Evolutionary conservation across 441 rosid genomes (phyloP).

Genomic region (Aleurites moluccanus): DNA sequence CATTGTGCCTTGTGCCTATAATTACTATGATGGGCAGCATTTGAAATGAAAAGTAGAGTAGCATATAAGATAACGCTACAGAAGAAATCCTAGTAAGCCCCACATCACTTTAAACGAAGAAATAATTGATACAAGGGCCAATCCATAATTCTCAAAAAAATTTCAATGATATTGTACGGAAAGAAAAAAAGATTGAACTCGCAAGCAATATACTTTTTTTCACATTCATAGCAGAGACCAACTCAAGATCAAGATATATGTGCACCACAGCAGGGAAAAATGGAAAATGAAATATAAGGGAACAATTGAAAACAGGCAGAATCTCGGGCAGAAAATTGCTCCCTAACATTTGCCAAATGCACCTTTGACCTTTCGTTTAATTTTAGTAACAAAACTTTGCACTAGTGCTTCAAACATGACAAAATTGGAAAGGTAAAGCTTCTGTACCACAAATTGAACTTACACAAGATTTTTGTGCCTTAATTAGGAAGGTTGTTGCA

Average conservation of each 20-base stretch:
- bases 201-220: too few relatives aligned
- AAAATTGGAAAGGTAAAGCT: not conserved
- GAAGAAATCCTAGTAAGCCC: too few relatives aligned
- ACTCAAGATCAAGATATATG: not conserved
- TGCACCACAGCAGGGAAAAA: not conserved
- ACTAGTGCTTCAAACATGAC: not conserved
- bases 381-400: not conserved
- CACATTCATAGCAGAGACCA: not conserved
- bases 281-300: not conserved
- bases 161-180: too few relatives aligned
- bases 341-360: constrained; percentile 4
- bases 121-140: too few relatives aligned
- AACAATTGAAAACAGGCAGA: not conserved
- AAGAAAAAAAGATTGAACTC: too few relatives aligned
- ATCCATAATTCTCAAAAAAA: too few relatives aligned
- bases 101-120: too few relatives aligned
- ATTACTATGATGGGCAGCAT: not conserved
- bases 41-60: too few relatives aligned
- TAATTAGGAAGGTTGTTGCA: not conserved
- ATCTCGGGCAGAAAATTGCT: not conserved
- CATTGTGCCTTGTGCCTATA: too few relatives aligned
- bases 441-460: not conserved
- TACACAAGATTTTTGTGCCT: not conserved
- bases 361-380: not conserved
- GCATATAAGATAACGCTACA: too few relatives aligned